Conservation (phyloP, 2,329 filamentous ascomycete genomes). For the Fusarium agapanthi region DNA sequence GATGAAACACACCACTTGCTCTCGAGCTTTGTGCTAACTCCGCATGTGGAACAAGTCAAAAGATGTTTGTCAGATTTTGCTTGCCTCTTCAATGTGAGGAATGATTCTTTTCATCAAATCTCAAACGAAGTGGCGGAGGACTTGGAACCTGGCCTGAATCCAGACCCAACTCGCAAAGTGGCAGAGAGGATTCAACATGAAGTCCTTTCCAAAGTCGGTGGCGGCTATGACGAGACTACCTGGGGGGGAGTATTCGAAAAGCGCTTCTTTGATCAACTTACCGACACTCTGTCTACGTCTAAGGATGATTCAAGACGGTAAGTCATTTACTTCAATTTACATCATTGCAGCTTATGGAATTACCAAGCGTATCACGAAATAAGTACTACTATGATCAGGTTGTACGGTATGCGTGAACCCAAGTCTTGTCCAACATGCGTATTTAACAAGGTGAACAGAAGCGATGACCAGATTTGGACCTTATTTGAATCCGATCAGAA, state of each 20-base stretch:
- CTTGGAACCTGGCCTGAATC: rapidly evolving
- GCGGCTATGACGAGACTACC: constrained; percentile 1
- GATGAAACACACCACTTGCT: not conserved
- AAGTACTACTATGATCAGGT: constrained; percentile 32
- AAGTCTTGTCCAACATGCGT: not conserved
- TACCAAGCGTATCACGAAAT: constrained; percentile 3
- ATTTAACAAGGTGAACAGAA: not conserved
- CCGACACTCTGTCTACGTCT: not conserved
- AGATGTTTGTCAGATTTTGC: constrained; percentile 19
- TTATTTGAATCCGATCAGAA: not conserved
- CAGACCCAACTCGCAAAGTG: not conserved
- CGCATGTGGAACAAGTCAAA: constrained; percentile 15
- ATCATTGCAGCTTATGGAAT: not conserved
- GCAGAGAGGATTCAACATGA: not conserved
- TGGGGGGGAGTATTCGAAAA: constrained; percentile 3
- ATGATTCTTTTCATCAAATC: not conserved
- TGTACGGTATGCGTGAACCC: not conserved
- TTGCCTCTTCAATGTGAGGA: not conserved
- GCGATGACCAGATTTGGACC: not conserved
- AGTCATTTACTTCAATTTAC: rapidly evolving
- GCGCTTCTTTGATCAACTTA: constrained; percentile 12
- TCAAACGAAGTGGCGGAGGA: rapidly evolving
- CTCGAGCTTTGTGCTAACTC: not conserved
- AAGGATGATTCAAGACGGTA: not conserved
- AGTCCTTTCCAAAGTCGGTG: not conserved